Conservation (phyloP, 1,284 basidiomycete genomes). For the Xerocomus nothofagi region DNA sequence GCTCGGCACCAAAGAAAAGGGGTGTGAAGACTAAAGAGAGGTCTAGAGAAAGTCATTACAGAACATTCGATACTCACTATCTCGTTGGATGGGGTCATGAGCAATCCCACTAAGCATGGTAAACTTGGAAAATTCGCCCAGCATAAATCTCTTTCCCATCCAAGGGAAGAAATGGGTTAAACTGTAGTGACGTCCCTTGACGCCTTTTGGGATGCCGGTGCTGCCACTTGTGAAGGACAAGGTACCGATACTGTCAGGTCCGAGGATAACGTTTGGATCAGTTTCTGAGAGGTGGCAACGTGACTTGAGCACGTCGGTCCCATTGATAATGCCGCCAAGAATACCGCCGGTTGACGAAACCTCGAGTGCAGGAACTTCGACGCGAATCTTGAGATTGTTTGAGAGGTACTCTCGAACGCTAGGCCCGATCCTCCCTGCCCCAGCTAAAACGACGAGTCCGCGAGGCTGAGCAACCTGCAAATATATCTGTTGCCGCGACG, state of each 20-base stretch:
- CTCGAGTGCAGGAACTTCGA: slow-evolving; percentile 90
- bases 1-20: slow-evolving; percentile 93
- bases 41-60: slow-evolving; percentile 3
- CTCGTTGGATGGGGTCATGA: slow-evolving; percentile 98
- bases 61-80: slow-evolving; percentile 67
- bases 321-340: slow-evolving; percentile 58
- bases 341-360: slow-evolving; percentile 66
- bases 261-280: slow-evolving; percentile 83
- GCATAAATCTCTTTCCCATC: slow-evolving; percentile 91
- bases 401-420: slow-evolving; percentile 86
- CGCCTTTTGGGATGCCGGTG: slow-evolving; percentile 98
- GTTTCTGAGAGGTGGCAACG: slow-evolving; percentile 57
- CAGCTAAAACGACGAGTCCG: slow-evolving; percentile 90
- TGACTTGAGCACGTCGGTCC: slow-evolving; percentile 54
- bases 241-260: slow-evolving; percentile 95
- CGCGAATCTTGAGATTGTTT: slow-evolving; percentile 82
- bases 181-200: slow-evolving; percentile 92
- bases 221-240: slow-evolving; percentile 97
- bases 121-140: slow-evolving; percentile 80
- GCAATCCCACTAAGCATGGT: slow-evolving; percentile 99
- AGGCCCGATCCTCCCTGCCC: slow-evolving; percentile 82
- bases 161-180: slow-evolving; percentile 99
- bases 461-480: slow-evolving; percentile 92
- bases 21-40: slow-evolving; percentile 87
- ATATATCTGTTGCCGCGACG: slow-evolving; percentile 94